These are phyloP conservation scores for Verticillium tricorpus DNA, from an alignment of 2,329 filamentous ascomycete genomes.

Conservation along the genomic window DNA sequence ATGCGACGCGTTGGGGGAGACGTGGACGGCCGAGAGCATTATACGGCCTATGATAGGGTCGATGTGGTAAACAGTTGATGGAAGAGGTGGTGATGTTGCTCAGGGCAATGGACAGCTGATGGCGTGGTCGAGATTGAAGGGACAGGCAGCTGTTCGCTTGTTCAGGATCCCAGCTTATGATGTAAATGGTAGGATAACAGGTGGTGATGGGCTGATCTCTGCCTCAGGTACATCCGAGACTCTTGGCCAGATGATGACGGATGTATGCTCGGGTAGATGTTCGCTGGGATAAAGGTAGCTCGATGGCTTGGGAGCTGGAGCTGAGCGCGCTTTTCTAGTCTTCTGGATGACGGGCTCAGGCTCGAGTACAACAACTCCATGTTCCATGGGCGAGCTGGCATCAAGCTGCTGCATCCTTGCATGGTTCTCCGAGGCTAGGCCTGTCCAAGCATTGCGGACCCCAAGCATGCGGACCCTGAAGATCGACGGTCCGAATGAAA, in stretches of 20 bases:
- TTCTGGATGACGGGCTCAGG: background rate
- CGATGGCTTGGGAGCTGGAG: background rate
- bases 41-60: conserved; percentile 11
- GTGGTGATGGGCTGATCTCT: background rate
- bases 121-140: background rate
- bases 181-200: background rate
- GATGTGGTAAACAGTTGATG: conserved; percentile 1
- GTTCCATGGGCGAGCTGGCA: background rate
- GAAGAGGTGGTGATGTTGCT: conserved; percentile 1
- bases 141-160: background rate
- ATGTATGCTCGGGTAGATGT: background rate
- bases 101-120: background rate
- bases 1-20: conserved; percentile 8
- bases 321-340: background rate
- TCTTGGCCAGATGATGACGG: background rate
- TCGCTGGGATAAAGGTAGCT: background rate
- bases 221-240: background rate
- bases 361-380: background rate
- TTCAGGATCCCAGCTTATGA: background rate
- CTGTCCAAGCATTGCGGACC: background rate
- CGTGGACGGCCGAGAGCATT: conserved; percentile 14
- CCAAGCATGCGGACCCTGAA: background rate
- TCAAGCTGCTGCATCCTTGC: background rate
- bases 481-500: background rate
- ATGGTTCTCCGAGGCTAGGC: background rate